phyloP scores from a whole-genome alignment of 108 stramenopile genomes.

The Mediolabrus comicus region DNA sequence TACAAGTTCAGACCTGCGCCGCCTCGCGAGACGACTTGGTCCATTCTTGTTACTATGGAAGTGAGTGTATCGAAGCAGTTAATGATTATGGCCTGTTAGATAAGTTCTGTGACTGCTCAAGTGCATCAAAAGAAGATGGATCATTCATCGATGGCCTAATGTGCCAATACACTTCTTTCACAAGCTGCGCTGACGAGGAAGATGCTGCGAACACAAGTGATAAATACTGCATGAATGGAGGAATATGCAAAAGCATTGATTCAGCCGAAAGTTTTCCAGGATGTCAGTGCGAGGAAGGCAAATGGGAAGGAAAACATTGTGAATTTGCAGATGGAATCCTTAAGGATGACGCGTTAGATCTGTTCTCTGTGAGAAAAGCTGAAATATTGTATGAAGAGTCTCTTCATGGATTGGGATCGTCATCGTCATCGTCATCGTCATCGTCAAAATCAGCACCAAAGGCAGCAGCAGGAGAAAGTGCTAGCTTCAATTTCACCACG shows the following conservation, averaged over 20 bases:
- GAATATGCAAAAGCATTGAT: conserved; percentile 15
- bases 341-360: conserved; percentile 33
- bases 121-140: conserved; percentile 1
- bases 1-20: conserved; percentile 12
- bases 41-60: conserved; percentile 35
- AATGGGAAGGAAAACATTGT: conserved; percentile 36
- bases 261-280: conserved; percentile 19
- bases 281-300: conserved; percentile 13
- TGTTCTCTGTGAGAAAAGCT: conserved; percentile 18
- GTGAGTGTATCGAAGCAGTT: conserved; percentile 22
- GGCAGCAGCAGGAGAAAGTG: background rate
- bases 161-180: conserved; percentile 26
- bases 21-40: conserved; percentile 24
- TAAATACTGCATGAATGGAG: conserved; percentile 39
- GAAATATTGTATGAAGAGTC: conserved; percentile 9
- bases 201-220: conserved; percentile 2
- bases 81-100: conserved; percentile 34
- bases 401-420: background rate
- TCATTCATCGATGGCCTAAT: conserved; percentile 20
- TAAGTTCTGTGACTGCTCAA: conserved; percentile 31
- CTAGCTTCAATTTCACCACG: background rate
- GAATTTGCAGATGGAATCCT: conserved; percentile 23
- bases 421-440: background rate
- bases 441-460: background rate
- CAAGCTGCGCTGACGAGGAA: conserved; percentile 5